Evolutionary conservation across 2,329 filamentous ascomycete genomes (phyloP).

Genomic region (Cytospora paraplurivora): DNA sequence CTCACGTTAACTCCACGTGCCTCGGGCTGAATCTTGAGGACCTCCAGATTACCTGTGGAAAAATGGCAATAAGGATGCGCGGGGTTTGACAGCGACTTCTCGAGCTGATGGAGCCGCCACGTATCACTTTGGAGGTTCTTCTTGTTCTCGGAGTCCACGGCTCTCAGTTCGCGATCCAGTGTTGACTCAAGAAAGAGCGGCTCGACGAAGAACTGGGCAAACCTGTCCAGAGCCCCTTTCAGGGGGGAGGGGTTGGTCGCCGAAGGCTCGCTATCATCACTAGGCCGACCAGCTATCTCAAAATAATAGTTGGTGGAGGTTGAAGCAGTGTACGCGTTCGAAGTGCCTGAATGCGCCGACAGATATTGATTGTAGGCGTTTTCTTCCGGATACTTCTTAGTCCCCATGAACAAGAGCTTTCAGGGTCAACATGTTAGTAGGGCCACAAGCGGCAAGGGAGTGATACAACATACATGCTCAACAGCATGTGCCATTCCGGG

Average conservation of each 20-base stretch:
- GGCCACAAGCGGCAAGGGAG: neutral
- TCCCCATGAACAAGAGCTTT: constrained; percentile 93
- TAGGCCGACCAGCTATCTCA: constrained; percentile 82
- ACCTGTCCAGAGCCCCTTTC: constrained; percentile 83
- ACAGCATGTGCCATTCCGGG: constrained; percentile 95
- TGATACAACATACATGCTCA: constrained; percentile 66
- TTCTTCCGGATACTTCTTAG: constrained; percentile 93
- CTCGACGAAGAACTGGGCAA: constrained; percentile 90
- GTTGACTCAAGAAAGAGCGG: constrained; percentile 85
- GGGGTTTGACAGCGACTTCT: constrained; percentile 85
- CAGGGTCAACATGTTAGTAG: constrained; percentile 11
- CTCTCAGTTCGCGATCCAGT: constrained; percentile 81
- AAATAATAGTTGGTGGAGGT: constrained; percentile 99
- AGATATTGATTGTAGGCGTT: constrained; percentile 96
- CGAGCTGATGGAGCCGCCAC: constrained; percentile 85
- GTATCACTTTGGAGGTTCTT: constrained; percentile 92
- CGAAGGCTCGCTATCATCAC: constrained; percentile 58
- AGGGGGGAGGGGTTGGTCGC: constrained; percentile 62
- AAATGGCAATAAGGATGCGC: constrained; percentile 90
- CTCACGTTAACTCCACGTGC: constrained; percentile 80
- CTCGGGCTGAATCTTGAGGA: constrained; percentile 80
- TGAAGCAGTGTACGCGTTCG: constrained; percentile 91
- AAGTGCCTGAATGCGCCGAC: constrained; percentile 83
- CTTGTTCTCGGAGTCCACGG: constrained; percentile 95
- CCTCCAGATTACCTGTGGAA: constrained; percentile 85